phyloP scores from a whole-genome alignment of 176 grass and related monocot genomes.

The Dactylis glomerata region DNA sequence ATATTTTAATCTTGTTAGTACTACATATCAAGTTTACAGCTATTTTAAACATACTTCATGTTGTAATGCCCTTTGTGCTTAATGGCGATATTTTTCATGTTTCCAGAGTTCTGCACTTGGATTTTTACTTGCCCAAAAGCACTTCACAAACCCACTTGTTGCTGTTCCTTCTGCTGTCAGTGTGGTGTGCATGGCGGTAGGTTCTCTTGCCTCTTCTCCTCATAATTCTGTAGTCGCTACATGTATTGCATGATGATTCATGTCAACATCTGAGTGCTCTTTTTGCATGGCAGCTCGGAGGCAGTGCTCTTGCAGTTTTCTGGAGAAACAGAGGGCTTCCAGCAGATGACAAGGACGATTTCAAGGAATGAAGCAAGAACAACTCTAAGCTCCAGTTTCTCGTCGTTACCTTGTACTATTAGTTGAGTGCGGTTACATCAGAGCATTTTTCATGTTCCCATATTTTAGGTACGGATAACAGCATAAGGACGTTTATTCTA shows the following conservation, averaged over 20 bases:
- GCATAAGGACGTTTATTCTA: neutral
- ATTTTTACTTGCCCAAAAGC: conserved; percentile 98
- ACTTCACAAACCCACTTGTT: conserved; percentile 94
- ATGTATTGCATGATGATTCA: neutral
- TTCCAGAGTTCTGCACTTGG: conserved; percentile 93
- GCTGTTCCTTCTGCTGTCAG: conserved; percentile 98
- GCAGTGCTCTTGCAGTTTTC: conserved; percentile 84
- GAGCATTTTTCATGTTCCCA: neutral
- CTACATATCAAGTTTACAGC: neutral
- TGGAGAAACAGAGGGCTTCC: conserved; percentile 86
- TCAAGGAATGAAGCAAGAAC: conserved; percentile 68
- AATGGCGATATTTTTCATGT: neutral
- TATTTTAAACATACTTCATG: neutral
- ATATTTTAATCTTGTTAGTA: neutral
- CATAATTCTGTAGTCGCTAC: neutral
- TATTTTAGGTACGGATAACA: conserved; percentile 16
- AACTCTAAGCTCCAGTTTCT: conserved; percentile 1
- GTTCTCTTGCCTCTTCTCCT: conserved; percentile 11
- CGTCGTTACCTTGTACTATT: neutral
- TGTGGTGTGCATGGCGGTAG: conserved; percentile 91
- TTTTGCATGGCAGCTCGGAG: conserved; percentile 64
- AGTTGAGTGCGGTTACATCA: neutral
- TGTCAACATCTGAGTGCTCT: conserved; percentile 13
- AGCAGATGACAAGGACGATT: conserved; percentile 91
- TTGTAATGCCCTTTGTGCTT: conserved; percentile 4